phyloP scores from a whole-genome alignment of 257 asterid species.

The Fraxinus quadrangulata region DNA sequence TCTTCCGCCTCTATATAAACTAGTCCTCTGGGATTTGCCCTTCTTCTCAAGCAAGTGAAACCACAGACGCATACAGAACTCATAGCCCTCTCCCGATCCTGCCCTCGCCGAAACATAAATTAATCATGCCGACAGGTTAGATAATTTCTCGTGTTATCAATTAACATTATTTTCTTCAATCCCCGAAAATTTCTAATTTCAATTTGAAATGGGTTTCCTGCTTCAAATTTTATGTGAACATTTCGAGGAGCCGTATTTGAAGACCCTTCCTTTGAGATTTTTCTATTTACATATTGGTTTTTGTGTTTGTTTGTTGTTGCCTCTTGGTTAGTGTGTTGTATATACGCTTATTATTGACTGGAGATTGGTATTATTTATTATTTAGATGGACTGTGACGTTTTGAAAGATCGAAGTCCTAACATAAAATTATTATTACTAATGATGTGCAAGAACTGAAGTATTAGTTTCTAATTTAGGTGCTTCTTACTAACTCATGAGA shows the following conservation, averaged over 20 bases:
- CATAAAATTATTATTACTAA: neutral
- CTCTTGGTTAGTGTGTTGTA: neutral
- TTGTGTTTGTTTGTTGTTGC: neutral
- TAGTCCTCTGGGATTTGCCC: neutral
- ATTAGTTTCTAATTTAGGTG: neutral
- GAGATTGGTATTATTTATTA: neutral
- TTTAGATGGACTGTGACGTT: neutral
- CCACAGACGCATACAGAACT: neutral
- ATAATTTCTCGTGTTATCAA: neutral
- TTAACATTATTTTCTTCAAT: neutral
- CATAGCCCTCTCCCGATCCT: neutral
- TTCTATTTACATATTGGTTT: neutral
- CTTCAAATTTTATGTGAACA: neutral
- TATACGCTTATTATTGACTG: neutral
- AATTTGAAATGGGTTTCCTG: neutral
- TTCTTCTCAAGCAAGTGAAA: neutral
- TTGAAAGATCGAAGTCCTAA: neutral
- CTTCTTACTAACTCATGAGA: neutral
- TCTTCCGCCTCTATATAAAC: neutral
- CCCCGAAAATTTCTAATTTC: neutral
- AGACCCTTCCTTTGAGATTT: neutral
- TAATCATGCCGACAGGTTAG: constrained; percentile 6
- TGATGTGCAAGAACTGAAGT: neutral
- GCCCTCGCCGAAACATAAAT: neutral
- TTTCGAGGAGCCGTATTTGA: neutral